Conservation (phyloP, 2,329 filamentous ascomycete genomes). For the Apiospora rasikravindrae region DNA sequence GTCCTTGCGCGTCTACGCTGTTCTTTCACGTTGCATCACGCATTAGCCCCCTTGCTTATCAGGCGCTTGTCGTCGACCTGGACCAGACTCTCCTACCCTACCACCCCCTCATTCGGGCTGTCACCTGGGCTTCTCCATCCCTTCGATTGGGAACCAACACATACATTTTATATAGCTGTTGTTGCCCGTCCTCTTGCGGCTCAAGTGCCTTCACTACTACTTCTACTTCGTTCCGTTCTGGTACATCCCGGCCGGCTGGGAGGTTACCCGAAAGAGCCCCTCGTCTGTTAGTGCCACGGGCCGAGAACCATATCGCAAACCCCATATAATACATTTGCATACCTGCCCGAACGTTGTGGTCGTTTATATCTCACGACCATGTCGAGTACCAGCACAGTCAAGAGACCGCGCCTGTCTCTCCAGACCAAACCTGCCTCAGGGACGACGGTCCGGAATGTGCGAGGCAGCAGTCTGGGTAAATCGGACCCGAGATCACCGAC, state of each 20-base stretch:
- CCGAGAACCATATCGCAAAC: constrained; percentile 22
- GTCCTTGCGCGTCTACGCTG: constrained; percentile 36
- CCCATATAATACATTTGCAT: constrained; percentile 12
- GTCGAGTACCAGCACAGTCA: constrained; percentile 44
- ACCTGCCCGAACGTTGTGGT: constrained; percentile 9
- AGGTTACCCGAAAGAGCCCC: constrained; percentile 30
- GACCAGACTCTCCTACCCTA: constrained; percentile 21
- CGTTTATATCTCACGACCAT: constrained; percentile 35
- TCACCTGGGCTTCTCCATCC: constrained; percentile 15
- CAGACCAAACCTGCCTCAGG: constrained; percentile 55
- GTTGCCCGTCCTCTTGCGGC: constrained; percentile 27
- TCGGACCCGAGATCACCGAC: constrained; percentile 65
- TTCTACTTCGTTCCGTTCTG: constrained; percentile 26
- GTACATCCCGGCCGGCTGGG: constrained; percentile 32
- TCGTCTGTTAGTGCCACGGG: constrained; percentile 30
- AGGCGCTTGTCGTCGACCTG: constrained; percentile 20
- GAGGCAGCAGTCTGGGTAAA: constrained; percentile 46
- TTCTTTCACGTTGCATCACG: constrained; percentile 32
- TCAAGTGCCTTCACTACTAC: constrained; percentile 22
- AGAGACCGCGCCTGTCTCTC: constrained; percentile 62
- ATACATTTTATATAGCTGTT: constrained; percentile 36
- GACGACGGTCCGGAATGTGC: constrained; percentile 44
- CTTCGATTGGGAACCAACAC: constrained; percentile 24
- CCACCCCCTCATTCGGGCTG: constrained; percentile 18
- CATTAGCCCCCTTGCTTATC: constrained; percentile 38